phyloP scores from a whole-genome alignment of 768 basidiomycete species.

The Tulasnella sp. region DNA sequence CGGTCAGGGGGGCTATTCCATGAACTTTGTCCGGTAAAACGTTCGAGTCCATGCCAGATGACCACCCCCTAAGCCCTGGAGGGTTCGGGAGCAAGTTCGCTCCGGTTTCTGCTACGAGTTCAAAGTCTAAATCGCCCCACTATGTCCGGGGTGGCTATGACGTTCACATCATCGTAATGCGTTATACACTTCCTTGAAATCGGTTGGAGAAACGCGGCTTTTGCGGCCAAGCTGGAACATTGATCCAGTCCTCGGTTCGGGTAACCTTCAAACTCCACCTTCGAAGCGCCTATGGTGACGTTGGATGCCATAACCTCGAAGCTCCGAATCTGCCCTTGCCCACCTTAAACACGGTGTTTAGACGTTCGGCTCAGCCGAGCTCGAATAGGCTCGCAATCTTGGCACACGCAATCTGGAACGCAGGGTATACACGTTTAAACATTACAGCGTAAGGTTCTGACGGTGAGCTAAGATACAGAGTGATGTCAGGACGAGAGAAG shows the following conservation, averaged over 20 bases:
- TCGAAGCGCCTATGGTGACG: background rate
- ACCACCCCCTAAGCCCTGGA: background rate
- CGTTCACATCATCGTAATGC: background rate
- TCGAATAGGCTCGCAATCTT: constrained; percentile 15
- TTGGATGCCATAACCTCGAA: background rate
- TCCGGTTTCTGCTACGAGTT: background rate
- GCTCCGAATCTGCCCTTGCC: too few relatives aligned
- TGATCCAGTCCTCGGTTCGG: background rate
- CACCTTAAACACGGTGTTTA: background rate
- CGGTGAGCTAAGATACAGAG: constrained; percentile 12
- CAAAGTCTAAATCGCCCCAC: background rate
- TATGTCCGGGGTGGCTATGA: background rate
- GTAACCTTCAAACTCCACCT: constrained; percentile 5
- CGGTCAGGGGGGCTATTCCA: constrained; percentile 90
- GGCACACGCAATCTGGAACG: background rate
- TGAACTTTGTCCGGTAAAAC: constrained; percentile 70
- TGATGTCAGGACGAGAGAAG: background rate
- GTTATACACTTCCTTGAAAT: background rate
- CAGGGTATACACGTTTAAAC: constrained; percentile 6
- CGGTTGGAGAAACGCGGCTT: background rate
- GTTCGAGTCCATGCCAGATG: background rate
- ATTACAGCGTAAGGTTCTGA: background rate
- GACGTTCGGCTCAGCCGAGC: background rate
- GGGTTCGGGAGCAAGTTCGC: background rate
- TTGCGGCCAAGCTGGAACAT: background rate